Base-by-base conservation (phyloP, 305 asterid species). In the Fraxinus angustifolia region DNA sequence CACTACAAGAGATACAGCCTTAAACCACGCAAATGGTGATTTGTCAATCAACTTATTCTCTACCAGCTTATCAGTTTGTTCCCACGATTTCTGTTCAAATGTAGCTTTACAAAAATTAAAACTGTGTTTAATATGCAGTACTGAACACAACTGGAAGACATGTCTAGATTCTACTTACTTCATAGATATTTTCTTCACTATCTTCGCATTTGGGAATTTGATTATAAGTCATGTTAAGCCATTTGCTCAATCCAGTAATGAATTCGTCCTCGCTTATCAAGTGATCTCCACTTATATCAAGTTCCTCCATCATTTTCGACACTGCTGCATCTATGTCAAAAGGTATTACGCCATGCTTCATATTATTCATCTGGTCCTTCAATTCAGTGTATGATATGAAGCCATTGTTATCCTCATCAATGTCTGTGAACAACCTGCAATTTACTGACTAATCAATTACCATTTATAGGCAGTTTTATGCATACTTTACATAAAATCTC, bases 21-120 rank as follows among this genome's bases (percentile, higher is more conserved):
- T 91, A 1, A 45, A 76, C 92, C 93, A 89, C 0, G 93, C 93
- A 72, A 85, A 34, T 1, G 86, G 16, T 35, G 92, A 88, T 45
- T 87, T 87, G 75, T 88, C 93, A 2, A 83, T 79, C 35, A 87
- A 77, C 82, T 91, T 87, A 60, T 88, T 80, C 85, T 90, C 90
- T 14, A 89, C 73, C 72, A 92, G 76, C 78, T 83, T 85, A 83
- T 92, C 93, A 0, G 87, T 84, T 21, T 83, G 91, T 78, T 92
- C 91, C 95, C 95, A 92, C 26, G 90, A 89, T 83, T 87, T 88
- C 97, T 92, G 91, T 83, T 79, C 10, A 84, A 60, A 33, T 21
- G 17, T 17, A 6, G 7, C 21, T 3, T 50, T 50, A 28, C 14
- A 21, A 36, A 16, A 19, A 12, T 26, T 1, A 73, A n/a, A 28